These are phyloP conservation scores for Fraxinus xanthoxyloides DNA, from an alignment of 305 asterid species.

Conservation along the genomic window DNA sequence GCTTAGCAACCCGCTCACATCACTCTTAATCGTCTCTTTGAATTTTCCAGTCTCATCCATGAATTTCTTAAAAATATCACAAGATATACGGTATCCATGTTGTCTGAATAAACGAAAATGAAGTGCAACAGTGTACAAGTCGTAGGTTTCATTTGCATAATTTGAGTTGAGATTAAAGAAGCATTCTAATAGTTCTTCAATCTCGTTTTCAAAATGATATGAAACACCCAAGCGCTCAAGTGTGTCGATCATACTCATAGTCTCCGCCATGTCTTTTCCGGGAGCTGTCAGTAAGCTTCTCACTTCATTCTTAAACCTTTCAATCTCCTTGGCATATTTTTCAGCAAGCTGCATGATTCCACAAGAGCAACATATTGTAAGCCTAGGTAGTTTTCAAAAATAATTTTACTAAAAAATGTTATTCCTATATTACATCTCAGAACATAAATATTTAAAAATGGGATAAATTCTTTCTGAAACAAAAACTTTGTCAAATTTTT, in stretches of 20 bases:
- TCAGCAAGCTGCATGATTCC: not conserved
- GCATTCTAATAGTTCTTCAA: not conserved
- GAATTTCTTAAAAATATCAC: not conserved
- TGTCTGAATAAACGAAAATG: not conserved
- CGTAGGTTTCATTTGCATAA: not conserved
- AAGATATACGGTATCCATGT: not conserved
- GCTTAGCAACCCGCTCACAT: not conserved
- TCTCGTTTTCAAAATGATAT: not conserved
- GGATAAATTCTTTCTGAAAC: not conserved
- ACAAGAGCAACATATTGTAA: not conserved
- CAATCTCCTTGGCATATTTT: not conserved
- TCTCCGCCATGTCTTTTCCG: not conserved
- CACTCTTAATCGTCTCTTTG: not conserved
- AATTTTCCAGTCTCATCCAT: not conserved
- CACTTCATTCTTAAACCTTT: not conserved
- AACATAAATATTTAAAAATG: not conserved
- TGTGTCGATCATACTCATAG: not conserved
- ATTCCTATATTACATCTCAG: not conserved
- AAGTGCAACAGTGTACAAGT: not conserved
- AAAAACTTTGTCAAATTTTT: too few species aligned
- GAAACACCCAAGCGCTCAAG: not conserved
- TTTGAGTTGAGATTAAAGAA: not conserved
- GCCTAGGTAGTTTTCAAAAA: not conserved
- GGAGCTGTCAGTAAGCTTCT: not conserved
- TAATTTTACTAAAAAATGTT: not conserved